phyloP scores from a whole-genome alignment of 108 stramenopile species.

The Nitzschia putrida region DNA sequence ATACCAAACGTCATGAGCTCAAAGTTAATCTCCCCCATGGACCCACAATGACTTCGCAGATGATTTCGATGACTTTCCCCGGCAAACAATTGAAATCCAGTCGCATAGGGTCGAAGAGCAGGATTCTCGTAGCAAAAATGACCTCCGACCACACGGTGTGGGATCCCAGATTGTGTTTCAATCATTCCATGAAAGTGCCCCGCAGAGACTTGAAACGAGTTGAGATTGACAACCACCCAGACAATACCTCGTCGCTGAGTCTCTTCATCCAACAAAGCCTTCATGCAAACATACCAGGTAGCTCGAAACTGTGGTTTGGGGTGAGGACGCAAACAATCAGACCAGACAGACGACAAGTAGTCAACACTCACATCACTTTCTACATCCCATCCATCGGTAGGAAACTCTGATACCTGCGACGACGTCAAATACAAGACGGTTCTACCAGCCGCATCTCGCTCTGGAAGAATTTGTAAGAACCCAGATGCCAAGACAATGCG shows the following conservation, averaged over 20 bases:
- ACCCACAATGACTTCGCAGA: conserved; percentile 13
- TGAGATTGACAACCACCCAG: conserved; percentile 11
- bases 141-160: not conserved
- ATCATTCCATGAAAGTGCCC: not conserved
- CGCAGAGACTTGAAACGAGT: conserved; percentile 2
- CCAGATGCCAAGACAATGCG: conserved; percentile 18
- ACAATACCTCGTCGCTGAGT: conserved; percentile 18
- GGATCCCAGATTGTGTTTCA: not conserved
- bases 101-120: conserved; percentile 9
- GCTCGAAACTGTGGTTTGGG: conserved; percentile 8
- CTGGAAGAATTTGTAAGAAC: conserved; percentile 15
- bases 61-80: conserved; percentile 5
- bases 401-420: not conserved
- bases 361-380: conserved; percentile 12
- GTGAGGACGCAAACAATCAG: too few relatives aligned
- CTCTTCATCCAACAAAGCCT: conserved; percentile 21
- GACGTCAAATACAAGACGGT: conserved; percentile 13
- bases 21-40: conserved; percentile 17
- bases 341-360: too few relatives aligned
- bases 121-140: conserved; percentile 32
- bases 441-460: conserved; percentile 26
- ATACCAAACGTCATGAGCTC: conserved; percentile 35
- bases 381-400: conserved; percentile 6
- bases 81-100: conserved; percentile 17
- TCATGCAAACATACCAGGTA: conserved; percentile 26